Percentiles rank a stretch among this genome's conserved stretches.
These are phyloP conservation scores for Pyrenophora teres DNA, from an alignment of 2,329 filamentous ascomycete genomes.

Conservation along the genomic window DNA sequence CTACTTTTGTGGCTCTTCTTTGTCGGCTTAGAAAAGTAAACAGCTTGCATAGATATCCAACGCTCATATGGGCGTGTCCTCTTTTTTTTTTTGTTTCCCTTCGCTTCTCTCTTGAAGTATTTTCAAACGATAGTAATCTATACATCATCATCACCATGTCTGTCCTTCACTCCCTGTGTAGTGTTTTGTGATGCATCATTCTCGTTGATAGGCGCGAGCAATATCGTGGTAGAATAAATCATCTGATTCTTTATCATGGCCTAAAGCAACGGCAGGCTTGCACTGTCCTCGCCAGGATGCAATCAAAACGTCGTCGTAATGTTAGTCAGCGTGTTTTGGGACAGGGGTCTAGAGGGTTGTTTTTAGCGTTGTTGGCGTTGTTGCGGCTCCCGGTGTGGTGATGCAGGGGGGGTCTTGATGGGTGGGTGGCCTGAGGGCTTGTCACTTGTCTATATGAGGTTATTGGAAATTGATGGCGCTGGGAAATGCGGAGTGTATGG, in stretches of 20 bases:
- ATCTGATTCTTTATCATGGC: no score
- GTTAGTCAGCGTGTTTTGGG: conserved; percentile 6
- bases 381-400: conserved; percentile 9
- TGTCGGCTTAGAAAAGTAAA: not conserved
- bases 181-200: no score
- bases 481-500: not conserved
- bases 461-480: conserved; percentile 16
- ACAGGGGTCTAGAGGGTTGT: conserved; percentile 21
- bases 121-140: not conserved
- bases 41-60: conserved; percentile 5
- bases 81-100: not conserved
- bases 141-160: not conserved
- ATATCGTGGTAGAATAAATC: no score
- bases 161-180: no score
- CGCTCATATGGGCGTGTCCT: not conserved
- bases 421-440: conserved; percentile 18
- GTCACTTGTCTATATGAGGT: conserved; percentile 12
- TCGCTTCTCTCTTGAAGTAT: no score
- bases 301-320: conserved; percentile 18
- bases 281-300: conserved; percentile 10
- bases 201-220: no score
- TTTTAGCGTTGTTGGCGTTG: conserved; percentile 15
- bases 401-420: conserved; percentile 4
- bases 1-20: not conserved
- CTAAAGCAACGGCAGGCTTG: conserved; percentile 28